Evolutionary conservation across 768 basidiomycete genomes (phyloP), one percentile per base, ranked within the genome.

Genomic region (Boletus bicolor): DNA sequence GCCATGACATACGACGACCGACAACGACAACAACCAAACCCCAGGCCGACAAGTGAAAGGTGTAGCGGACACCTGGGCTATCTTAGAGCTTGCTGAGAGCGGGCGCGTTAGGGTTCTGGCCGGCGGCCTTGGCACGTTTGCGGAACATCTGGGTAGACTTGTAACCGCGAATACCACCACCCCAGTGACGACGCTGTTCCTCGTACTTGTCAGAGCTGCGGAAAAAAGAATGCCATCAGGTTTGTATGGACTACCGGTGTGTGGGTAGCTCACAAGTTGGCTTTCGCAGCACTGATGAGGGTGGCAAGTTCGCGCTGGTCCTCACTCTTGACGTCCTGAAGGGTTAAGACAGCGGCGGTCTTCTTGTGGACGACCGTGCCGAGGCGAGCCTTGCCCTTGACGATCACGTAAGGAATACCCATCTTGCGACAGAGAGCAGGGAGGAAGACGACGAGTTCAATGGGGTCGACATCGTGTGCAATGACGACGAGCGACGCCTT

Each of bases 351-450:
- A 51, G 95, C 88, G 44, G 94, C 87, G 49, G 94, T 98, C 86
- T 98, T 98, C 86, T 97, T 97, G 84, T 97, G 92, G 39, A 95
- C 93, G 59, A 98, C 93, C 7, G 95, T 93, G 65, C 96, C 96
- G 68, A 98, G 91, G 72, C 96, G 91, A 54, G 96, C 93, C 79
- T 98, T 98, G 77, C 91, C 89, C 80, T 98, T 98, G 65, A 96
- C 94, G 63, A 99, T 97, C 61, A 94, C 92, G 77, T 98, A 98
- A 39, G 95, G 95, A 35, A 98, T 90, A 73, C 95, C 95, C 95
- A 98, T 98, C 86, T 98, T 98, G 76, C 93, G 88, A 81, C 96
- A 98, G 57, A 98, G 87, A 53, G 96, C 94, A 54, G 96, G 96
- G 57, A 98, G 82, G 87, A 92, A 98, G 76, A 99, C 85, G 62